phyloP scores from a whole-genome alignment of 768 basidiomycete species.

The Dictyophora rubrovolvata region DNA sequence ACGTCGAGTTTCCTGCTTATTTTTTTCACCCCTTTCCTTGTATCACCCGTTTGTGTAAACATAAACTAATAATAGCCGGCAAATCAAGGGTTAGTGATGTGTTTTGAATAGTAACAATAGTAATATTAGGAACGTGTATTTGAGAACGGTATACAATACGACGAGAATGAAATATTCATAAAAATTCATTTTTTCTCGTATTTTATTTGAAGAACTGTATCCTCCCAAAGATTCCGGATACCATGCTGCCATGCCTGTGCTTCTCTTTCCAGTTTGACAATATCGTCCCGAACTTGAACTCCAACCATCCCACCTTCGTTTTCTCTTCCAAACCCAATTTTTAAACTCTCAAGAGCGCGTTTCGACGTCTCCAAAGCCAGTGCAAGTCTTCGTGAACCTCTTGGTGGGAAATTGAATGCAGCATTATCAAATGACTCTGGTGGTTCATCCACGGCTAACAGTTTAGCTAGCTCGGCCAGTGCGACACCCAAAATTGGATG shows the following conservation, averaged over 20 bases:
- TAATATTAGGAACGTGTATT: not conserved
- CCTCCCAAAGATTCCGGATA: conserved; percentile 31
- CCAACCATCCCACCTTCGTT: conserved; percentile 70
- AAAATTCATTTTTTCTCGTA: not conserved
- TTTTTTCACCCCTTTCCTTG: no score
- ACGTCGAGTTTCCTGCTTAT: not conserved
- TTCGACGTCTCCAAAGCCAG: conserved; percentile 57
- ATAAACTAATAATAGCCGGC: no score
- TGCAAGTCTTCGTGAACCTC: conserved; percentile 50
- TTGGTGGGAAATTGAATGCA: conserved; percentile 46
- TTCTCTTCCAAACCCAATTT: conserved; percentile 59
- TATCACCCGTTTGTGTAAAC: no score
- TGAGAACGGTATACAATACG: not conserved
- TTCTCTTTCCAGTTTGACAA: conserved; percentile 63
- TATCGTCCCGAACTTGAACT: conserved; percentile 42
- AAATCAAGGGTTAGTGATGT: no score
- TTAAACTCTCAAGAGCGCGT: conserved; percentile 48
- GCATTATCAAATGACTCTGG: conserved; percentile 9
- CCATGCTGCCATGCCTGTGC: conserved; percentile 59
- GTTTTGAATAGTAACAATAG: no score
- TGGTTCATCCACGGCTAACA: conserved; percentile 71
- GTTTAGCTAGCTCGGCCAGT: conserved; percentile 70
- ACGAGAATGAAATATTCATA: not conserved
- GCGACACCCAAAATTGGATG: conserved; percentile 75
- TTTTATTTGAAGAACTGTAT: not conserved